These are phyloP conservation scores for Pythium brassicae DNA, from an alignment of 352 stramenopile species.

Conservation along the genomic window DNA sequence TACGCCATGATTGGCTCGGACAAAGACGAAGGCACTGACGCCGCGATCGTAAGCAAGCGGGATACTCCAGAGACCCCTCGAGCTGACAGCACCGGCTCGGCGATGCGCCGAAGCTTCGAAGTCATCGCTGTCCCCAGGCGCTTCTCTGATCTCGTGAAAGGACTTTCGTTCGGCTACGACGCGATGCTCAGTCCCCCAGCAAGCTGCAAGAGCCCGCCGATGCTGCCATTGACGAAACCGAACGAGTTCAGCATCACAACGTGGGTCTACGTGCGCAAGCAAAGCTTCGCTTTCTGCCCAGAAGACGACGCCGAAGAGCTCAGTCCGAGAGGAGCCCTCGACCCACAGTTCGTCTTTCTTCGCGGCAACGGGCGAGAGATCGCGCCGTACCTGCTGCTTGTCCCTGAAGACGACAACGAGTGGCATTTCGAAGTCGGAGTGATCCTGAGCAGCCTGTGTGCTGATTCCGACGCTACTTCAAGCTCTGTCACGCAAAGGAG, in stretches of 20 bases:
- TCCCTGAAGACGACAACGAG: constrained; percentile 31
- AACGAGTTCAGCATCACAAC: constrained; percentile 87
- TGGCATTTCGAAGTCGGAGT: constrained; percentile 68
- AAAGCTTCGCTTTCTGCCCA: not conserved
- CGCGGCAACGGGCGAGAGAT: constrained; percentile 63
- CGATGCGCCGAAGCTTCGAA: constrained; percentile 61
- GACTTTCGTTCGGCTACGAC: constrained; percentile 51
- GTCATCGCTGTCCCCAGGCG: constrained; percentile 50
- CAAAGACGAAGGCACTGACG: not conserved
- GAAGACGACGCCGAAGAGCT: not conserved
- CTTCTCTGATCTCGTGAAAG: constrained; percentile 56
- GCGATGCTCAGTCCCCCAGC: constrained; percentile 34
- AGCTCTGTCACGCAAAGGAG: not conserved
- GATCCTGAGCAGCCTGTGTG: constrained; percentile 6
- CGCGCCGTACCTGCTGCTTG: constrained; percentile 52
- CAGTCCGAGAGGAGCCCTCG: constrained; percentile 8
- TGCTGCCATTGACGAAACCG: constrained; percentile 57
- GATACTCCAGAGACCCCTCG: constrained; percentile 1
- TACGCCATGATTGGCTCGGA: not conserved
- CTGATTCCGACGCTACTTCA: not conserved
- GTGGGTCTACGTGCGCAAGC: constrained; percentile 72
- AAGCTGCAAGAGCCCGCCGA: constrained; percentile 8
- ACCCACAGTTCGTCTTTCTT: constrained; percentile 64
- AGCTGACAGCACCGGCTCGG: constrained; percentile 1
- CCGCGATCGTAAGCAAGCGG: not conserved